Evolutionary conservation across 345 rosid genomes (phyloP).

Genomic region (Eucalyptus rudis): DNA sequence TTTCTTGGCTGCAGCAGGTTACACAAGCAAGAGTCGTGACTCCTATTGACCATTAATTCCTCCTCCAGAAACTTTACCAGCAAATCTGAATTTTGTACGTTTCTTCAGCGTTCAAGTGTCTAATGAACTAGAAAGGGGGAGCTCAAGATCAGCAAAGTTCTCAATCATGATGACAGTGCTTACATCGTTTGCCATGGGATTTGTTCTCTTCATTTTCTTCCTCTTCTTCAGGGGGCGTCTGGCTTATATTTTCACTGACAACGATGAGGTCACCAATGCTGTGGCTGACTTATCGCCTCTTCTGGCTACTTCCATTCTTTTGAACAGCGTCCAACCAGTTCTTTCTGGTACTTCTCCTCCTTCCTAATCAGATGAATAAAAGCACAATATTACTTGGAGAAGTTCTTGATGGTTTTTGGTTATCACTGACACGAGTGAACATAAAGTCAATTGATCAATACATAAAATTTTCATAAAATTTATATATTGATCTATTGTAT

Average conservation of each 20-base stretch:
- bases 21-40: neutral
- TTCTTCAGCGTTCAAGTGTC: constrained; percentile 56
- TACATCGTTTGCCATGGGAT: constrained; percentile 40
- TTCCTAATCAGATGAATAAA: neutral
- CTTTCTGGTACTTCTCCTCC: constrained; percentile 39
- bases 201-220: constrained; percentile 25
- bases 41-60: neutral
- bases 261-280: constrained; percentile 29
- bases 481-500: neutral
- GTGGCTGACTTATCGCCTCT: constrained; percentile 58
- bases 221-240: constrained; percentile 33
- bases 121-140: constrained; percentile 61
- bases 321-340: constrained; percentile 77
- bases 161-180: constrained; percentile 21
- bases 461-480: neutral
- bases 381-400: neutral
- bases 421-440: neutral
- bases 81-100: neutral
- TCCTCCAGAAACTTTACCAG: neutral
- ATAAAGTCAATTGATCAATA: neutral
- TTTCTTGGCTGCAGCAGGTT: constrained; percentile 72
- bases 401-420: neutral
- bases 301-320: constrained; percentile 49
- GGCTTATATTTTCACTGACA: constrained; percentile 56
- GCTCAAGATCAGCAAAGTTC: constrained; percentile 28